Evolutionary conservation across 176 grass and related monocot species (phyloP).

Genomic region (Phoenix roebelenii): DNA sequence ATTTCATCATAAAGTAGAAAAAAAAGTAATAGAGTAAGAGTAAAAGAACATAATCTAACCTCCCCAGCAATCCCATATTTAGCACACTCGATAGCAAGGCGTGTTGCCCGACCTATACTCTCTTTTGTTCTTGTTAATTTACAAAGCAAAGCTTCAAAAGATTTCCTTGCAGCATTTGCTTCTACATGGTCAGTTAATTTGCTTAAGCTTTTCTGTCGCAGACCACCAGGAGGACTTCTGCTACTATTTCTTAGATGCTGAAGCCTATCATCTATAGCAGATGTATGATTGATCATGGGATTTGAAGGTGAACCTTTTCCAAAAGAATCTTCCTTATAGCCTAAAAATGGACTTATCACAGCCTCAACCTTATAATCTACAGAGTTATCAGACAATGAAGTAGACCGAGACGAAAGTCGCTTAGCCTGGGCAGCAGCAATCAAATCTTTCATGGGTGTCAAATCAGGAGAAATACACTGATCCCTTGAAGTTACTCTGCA

Average conservation of each 20-base stretch:
- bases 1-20: not conserved
- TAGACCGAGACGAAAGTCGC: slow-evolving; percentile 39
- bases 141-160: slow-evolving; percentile 69
- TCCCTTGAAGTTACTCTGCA: slow-evolving; percentile 27
- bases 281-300: slow-evolving; percentile 20
- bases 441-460: slow-evolving; percentile 52
- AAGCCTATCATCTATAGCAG: slow-evolving; percentile 32
- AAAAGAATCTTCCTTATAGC: slow-evolving; percentile 45
- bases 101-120: slow-evolving; percentile 85
- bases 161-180: slow-evolving; percentile 52
- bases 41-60: slow-evolving; percentile 35
- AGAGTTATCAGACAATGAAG: slow-evolving; percentile 50
- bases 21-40: slow-evolving; percentile 20
- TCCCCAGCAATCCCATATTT: slow-evolving; percentile 94
- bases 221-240: slow-evolving; percentile 31
- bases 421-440: slow-evolving; percentile 55
- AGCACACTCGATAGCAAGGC: slow-evolving; percentile 84
- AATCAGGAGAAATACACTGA: slow-evolving; percentile 48
- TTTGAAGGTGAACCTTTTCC: slow-evolving; percentile 49
- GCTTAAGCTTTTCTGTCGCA: slow-evolving; percentile 26
- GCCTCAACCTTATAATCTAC: slow-evolving; percentile 44
- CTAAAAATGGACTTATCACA: slow-evolving; percentile 29
- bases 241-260: slow-evolving; percentile 34
- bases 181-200: slow-evolving; percentile 43
- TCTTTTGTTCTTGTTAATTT: slow-evolving; percentile 90